Conservation (phyloP, 306 rosid genomes). For the Cicer cuneatum region DNA sequence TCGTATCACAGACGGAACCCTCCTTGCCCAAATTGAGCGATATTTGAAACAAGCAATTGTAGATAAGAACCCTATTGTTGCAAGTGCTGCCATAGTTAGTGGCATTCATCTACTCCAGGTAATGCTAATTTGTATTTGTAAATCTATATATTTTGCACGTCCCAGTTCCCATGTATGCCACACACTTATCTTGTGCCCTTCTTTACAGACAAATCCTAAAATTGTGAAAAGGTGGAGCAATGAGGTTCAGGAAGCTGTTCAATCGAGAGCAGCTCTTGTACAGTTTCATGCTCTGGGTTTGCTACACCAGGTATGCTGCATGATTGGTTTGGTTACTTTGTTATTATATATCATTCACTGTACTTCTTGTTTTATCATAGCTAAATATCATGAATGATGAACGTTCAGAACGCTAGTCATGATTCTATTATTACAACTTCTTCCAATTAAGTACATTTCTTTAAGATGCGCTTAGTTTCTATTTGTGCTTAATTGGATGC, state of each 20-base stretch:
- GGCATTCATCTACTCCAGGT: slow-evolving; percentile 98
- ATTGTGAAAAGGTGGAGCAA: slow-evolving; percentile 99
- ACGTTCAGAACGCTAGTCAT: slow-evolving; percentile 11
- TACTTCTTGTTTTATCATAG: slow-evolving; percentile 39
- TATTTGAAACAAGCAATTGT: slow-evolving; percentile 99
- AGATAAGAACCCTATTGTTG: slow-evolving; percentile 98
- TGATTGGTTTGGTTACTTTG: slow-evolving; percentile 36
- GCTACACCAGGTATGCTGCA: slow-evolving; percentile 84
- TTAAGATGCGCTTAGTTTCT: slow-evolving; percentile 25
- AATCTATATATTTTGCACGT: slow-evolving; percentile 23
- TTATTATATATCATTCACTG: slow-evolving; percentile 35
- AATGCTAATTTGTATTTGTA: slow-evolving; percentile 29
- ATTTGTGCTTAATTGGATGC: slow-evolving; percentile 27
- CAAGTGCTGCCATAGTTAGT: slow-evolving; percentile 96
- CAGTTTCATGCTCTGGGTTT: slow-evolving; percentile 96
- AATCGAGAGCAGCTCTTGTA: slow-evolving; percentile 97
- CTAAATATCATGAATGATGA: slow-evolving; percentile 33
- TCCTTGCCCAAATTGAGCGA: slow-evolving; percentile 95
- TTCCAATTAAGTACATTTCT: slow-evolving; percentile 25
- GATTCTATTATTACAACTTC: slow-evolving; percentile 26
- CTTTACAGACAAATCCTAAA: slow-evolving; percentile 86
- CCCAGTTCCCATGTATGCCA: neutral
- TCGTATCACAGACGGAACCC: slow-evolving; percentile 96
- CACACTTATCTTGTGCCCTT: slow-evolving; percentile 18
- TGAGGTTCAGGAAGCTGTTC: slow-evolving; percentile 99